Base-by-base conservation (phyloP, 768 basidiomycete genomes). In the Trametes gibbosa region DNA sequence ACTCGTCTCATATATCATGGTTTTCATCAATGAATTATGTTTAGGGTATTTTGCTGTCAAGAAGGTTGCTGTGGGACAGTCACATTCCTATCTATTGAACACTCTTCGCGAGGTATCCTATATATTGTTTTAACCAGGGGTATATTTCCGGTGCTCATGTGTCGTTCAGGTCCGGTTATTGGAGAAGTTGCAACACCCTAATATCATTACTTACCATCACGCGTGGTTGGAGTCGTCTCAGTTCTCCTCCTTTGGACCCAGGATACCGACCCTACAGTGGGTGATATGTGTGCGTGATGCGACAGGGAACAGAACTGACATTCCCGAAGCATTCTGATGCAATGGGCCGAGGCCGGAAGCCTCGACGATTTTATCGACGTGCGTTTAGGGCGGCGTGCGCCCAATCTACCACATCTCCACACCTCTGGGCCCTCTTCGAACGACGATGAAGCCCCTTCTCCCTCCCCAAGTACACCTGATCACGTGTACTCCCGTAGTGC, bases 201-300 rank as follows among this genome's bases (percentile, higher is more conserved):
- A 98, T 63, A 96, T 98, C 63, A 82, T 98, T 61, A 93, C 91
- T 4, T 97, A 97, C 68, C 96, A 98, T 71, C 95, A 96, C 67
- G 85, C 95, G 0, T 98, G 95, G 95, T 81, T 98, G 23, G 95
- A 98, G 70, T 79, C 82, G 0, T 83, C 81, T 55, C 87, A 88
- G 60, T 96, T 97, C 74, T 95, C 93, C 1, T 77, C 86, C 0
- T 95, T 96, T 68, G 94, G 93, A 0, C 92, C 92, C 0, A 84
- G 85, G 65, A 85, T 98, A 24, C 93, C 92, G 4, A 89, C 95
- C 1, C 72, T 97, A 37, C 91, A 95, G 91, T 92, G 65, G 73
- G 87, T 75, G 5, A 10, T 48, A 27, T 27, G 29, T 8, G 21
- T 8, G 27, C 12, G 17, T 5, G 7, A 16, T 25, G 24, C 25